Percentiles rank a stretch among this genome's conserved stretches.
phyloP scores from a whole-genome alignment of 306 rosid genomes.

The Abrus precatorius region DNA sequence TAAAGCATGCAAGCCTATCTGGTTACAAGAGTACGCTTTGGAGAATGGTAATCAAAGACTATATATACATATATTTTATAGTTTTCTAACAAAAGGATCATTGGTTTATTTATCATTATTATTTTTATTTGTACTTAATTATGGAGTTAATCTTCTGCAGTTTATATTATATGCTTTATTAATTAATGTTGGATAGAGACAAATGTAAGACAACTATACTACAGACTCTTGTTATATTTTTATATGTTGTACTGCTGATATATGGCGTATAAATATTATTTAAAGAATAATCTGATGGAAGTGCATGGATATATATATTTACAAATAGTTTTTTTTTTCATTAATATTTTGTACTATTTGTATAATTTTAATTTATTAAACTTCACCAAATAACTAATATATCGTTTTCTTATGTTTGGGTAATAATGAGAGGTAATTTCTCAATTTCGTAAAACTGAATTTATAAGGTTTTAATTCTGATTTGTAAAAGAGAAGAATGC shows the following conservation, averaged over 20 bases:
- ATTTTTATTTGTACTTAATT: not conserved
- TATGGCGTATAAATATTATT: not conserved
- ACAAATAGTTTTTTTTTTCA: not conserved
- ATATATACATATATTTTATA: no score
- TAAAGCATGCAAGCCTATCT: not conserved
- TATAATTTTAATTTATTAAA: not conserved
- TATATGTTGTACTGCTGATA: not conserved
- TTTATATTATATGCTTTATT: no score
- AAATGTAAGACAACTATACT: not conserved
- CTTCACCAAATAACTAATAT: not conserved
- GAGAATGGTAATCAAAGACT: not conserved
- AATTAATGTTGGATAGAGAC: not conserved
- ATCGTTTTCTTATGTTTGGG: not conserved
- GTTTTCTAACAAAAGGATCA: no score
- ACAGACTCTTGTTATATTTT: not conserved
- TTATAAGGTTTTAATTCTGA: not conserved
- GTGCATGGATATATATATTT: not conserved
- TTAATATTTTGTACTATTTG: not conserved
- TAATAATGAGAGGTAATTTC: not conserved
- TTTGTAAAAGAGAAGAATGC: not conserved
- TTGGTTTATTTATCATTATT: conserved; percentile 29
- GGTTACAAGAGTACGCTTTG: not conserved
- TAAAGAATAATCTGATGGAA: not conserved
- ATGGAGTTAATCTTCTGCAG: not conserved
- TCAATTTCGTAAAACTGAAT: not conserved